Base-by-base conservation (phyloP, 2,329 filamentous ascomycete genomes). In the Canariomyces notabilis region DNA sequence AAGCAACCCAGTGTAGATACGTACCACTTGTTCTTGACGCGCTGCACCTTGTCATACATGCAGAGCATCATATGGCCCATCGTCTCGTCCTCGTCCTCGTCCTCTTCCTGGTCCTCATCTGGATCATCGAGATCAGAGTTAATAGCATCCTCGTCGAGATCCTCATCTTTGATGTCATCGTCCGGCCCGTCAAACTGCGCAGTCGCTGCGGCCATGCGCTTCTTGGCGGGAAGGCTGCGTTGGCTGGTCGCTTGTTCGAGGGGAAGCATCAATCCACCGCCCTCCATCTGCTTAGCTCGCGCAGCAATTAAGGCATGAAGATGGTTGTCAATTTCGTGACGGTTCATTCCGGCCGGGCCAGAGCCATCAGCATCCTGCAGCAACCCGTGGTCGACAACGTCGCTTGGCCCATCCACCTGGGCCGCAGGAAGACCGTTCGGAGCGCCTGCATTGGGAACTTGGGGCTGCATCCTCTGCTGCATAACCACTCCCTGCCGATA, bases 1-100 rank as follows among this genome's bases (percentile, higher is more conserved):
- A 35, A 42, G 37, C 20, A 22, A 2, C 19, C 12, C 18, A n/a
- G 41, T 8, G 3, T 12, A 8, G 22, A 19, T 8, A 68, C 75
- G 42, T 65, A 83, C 87, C 87, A 93, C 80, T 93, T 98, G 72
- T 97, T 98, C 82, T 98, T 98, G 61, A 97, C 93, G 38, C 93
- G 80, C 70, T 97, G 91, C 8, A 98, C 93, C 73, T 98, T 98
- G 73, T 98, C 93, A 65, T 98, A 98, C 64, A 95, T 96, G 73
- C 93, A 98, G 33, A 98, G 82, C 87, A 98, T 97, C 63, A 94
- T 90, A 58, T 95, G 87, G 1, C 85, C 83, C 55, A 86, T 79
- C 29, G 83, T 80, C 35, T 95, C 90, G 50, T 94, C 89, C 12
- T 89, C 87, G 41, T 93, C 90, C 26, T 93, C 88, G 19, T 91